Evolutionary conservation across 2,329 filamentous ascomycete genomes (phyloP), one percentile per base, ranked within the genome.

Genomic region (Aschersonia sp.): DNA sequence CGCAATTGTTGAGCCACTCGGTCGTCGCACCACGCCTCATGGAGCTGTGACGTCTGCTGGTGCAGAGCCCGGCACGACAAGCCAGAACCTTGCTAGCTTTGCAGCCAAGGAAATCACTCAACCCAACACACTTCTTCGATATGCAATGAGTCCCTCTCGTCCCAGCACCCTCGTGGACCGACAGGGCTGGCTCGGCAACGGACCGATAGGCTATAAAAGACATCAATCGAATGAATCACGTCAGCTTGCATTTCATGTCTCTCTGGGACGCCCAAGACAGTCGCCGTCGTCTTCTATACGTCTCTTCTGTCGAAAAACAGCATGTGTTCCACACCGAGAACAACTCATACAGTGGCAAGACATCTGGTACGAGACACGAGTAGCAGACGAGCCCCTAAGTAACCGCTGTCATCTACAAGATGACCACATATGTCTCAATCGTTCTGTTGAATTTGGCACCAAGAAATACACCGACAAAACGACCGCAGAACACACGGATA

Each of bases 81-180:
- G 30, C 44, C 35, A 10, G 44, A 47, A 40, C 46, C 42, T 47
- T 44, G 46, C 41, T 47, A 30, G 40, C 31, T 6, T 44, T 28
- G 43, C 31, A 32, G 30, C 30, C 29, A 44, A 4, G 30, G 9
- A 28, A 44, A 44, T 43, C n/a, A 43, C 29, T 43, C 29, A 43
- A 44, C n/a, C 35, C 35, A 38, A 38, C 12, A 38, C 35, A 12
- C 35, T 38, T 38, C 7, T 38, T 20, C 7, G 35, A 12, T 12
- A 38, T 38, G 35, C 7, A 38, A 9, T 12, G 7, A 38, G 35
- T 38, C 7, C 35, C 35, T 12, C 7, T 38, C 12, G 35, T 38
- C 7, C 35, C 35, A 38, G 35, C 12, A 38, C 35, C 12, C 29
- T 38, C 6, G 44, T 38, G 31, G 5, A 9, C 35, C 12, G 35